These are phyloP conservation scores for Hondaea fermentalgiana DNA, from an alignment of 108 stramenopile species.

Conservation along the genomic window DNA sequence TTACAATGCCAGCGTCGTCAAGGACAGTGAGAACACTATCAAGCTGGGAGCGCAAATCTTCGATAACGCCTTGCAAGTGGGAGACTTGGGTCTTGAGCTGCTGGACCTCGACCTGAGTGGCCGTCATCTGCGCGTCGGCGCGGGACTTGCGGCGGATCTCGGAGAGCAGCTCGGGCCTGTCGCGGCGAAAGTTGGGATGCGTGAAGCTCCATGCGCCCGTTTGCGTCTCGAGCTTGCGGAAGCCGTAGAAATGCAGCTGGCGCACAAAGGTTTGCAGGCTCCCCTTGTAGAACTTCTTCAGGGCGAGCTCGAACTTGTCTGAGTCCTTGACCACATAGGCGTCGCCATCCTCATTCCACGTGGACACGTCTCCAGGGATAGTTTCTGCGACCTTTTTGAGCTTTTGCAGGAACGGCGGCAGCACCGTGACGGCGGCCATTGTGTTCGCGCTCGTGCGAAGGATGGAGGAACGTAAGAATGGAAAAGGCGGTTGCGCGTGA, in stretches of 20 bases:
- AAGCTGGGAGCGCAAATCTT: constrained; percentile 6
- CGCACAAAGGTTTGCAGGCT: constrained; percentile 14
- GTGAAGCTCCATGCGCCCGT: neutral
- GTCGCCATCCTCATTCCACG: neutral
- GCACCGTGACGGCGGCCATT: neutral
- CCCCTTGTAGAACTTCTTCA: constrained; percentile 13
- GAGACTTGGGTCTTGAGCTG: neutral
- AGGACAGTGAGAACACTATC: constrained; percentile 9
- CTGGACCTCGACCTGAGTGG: neutral
- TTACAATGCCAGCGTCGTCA: constrained; percentile 5
- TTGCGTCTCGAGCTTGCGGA: constrained; percentile 3
- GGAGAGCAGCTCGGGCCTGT: neutral
- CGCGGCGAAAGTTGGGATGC: constrained; percentile 7
- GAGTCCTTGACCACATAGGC: constrained; percentile 10
- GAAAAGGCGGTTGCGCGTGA: too few species aligned
- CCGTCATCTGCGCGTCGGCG: neutral
- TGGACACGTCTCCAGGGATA: neutral
- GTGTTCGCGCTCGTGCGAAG: too few species aligned
- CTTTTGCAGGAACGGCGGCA: constrained; percentile 15
- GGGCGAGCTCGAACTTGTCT: neutral
- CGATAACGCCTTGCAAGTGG: neutral
- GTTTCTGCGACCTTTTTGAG: neutral
- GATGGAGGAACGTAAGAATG: too few species aligned
- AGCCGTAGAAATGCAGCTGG: constrained; percentile 15
- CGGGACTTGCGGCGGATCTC: constrained; percentile 9